These are phyloP conservation scores for Gracilaria vermiculophylla DNA, from an alignment of 23 red algal species.

Conservation along the genomic window DNA sequence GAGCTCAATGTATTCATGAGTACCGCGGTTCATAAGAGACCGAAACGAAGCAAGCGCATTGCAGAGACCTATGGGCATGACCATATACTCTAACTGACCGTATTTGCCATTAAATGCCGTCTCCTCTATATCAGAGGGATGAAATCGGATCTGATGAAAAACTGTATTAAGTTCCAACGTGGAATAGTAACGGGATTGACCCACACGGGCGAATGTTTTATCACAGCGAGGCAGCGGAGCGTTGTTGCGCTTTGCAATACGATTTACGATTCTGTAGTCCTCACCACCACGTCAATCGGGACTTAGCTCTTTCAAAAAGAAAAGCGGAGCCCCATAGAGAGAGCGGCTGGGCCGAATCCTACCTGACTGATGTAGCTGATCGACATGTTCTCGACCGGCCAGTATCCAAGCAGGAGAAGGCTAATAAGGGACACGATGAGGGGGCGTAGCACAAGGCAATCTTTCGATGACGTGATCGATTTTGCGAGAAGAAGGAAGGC, in stretches of 20 bases:
- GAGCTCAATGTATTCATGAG: neutral
- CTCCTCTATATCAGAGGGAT: constrained; percentile 4
- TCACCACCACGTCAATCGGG: neutral
- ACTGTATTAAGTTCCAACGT: neutral
- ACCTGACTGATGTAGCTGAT: neutral
- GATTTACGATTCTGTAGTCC: neutral
- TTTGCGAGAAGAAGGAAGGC: neutral
- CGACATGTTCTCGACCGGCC: neutral
- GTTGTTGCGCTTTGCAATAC: neutral
- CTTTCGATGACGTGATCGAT: neutral
- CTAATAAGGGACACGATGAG: neutral
- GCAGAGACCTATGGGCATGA: constrained; percentile 19
- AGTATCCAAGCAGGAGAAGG: neutral
- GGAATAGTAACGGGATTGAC: neutral
- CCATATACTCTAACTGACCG: constrained; percentile 32
- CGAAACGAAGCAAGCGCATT: constrained; percentile 7
- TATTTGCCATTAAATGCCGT: constrained; percentile 25
- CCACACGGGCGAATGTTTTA: constrained; percentile 6
- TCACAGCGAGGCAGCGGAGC: neutral
- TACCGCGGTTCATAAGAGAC: neutral
- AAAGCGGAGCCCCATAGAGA: neutral
- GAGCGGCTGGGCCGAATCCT: neutral
- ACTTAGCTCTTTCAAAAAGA: constrained; percentile 14
- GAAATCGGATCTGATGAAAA: constrained; percentile 3
- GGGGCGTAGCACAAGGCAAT: neutral